phyloP scores from a whole-genome alignment of 2,329 filamentous ascomycete genomes.

The Epichloe elymi region DNA sequence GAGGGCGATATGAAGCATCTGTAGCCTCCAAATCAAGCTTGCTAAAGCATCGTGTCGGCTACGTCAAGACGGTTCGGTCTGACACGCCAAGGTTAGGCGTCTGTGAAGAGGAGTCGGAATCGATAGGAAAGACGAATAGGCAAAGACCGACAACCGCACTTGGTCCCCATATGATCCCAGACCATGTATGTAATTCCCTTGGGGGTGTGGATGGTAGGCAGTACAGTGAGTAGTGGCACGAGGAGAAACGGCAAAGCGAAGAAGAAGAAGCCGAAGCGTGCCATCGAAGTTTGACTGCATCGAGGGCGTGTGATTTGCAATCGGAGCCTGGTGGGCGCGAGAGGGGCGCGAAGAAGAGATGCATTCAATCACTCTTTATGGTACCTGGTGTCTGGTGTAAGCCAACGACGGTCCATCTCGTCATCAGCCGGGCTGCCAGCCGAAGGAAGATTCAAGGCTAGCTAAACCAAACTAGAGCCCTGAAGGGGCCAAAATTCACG shows the following conservation, averaged over 20 bases:
- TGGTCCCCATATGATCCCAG: slow-evolving; percentile 6
- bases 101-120: neutral
- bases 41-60: slow-evolving; percentile 10
- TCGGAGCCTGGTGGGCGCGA: neutral
- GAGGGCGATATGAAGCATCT: slow-evolving; percentile 12
- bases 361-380: neutral
- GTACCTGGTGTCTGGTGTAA: neutral
- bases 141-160: slow-evolving; percentile 4
- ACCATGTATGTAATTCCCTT: slow-evolving; percentile 6
- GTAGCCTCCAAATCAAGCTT: slow-evolving; percentile 15
- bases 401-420: neutral
- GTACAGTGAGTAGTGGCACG: neutral
- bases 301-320: neutral
- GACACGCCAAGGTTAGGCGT: neutral
- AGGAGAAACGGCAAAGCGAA: neutral
- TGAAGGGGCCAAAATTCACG: neutral
- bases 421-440: neutral
- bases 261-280: neutral
- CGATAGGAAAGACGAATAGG: neutral
- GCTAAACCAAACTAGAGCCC: too few species aligned
- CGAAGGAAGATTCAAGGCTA: neutral
- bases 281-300: neutral
- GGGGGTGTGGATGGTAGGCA: slow-evolving; percentile 6
- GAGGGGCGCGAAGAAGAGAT: slow-evolving; percentile 1
- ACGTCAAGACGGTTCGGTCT: slow-evolving; percentile 15